Evolutionary conservation across 139 green algal genomes (phyloP).

Genomic region (Axilococcus clingmanii): DNA sequence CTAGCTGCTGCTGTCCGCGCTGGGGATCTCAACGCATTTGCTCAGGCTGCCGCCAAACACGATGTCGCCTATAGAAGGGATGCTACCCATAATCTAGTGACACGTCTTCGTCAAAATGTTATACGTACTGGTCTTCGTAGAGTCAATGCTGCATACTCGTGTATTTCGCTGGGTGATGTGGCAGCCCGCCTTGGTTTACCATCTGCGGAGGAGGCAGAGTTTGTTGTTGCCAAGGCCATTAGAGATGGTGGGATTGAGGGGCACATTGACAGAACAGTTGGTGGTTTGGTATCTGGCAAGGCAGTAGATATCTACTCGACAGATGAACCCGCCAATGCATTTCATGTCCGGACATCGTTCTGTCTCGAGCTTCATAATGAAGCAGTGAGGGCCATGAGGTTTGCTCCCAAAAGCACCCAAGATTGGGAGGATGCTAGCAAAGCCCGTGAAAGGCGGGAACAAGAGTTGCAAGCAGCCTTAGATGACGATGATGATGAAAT

Average conservation of each 20-base stretch:
- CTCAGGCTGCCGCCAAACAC: slow-evolving; percentile 39
- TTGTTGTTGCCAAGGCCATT: slow-evolving; percentile 92
- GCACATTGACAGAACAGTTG: slow-evolving; percentile 65
- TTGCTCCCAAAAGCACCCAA: slow-evolving; percentile 10
- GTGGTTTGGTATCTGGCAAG: slow-evolving; percentile 61
- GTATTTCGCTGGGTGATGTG: slow-evolving; percentile 84
- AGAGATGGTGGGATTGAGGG: slow-evolving; percentile 84
- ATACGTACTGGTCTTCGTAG: slow-evolving; percentile 86
- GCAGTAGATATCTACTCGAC: slow-evolving; percentile 65
- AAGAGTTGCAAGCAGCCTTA: slow-evolving; percentile 70
- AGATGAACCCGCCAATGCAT: slow-evolving; percentile 59
- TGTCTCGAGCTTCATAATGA: slow-evolving; percentile 98
- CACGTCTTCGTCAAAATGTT: slow-evolving; percentile 90
- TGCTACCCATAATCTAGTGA: slow-evolving; percentile 76
- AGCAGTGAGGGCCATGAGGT: slow-evolving; percentile 43
- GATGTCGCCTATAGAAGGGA: slow-evolving; percentile 59
- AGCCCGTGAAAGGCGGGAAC: slow-evolving; percentile 65
- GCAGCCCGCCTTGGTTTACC: slow-evolving; percentile 71
- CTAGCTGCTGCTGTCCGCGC: slow-evolving; percentile 73
- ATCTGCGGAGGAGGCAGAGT: slow-evolving; percentile 76
- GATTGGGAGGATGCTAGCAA: slow-evolving; percentile 24
- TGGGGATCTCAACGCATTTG: slow-evolving; percentile 79
- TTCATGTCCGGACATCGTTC: slow-evolving; percentile 92
- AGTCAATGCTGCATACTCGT: slow-evolving; percentile 89
- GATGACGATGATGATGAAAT: slow-evolving; percentile 55